Evolutionary conservation across 306 rosid genomes (phyloP).

Genomic region (Cicer pinnatifidum): DNA sequence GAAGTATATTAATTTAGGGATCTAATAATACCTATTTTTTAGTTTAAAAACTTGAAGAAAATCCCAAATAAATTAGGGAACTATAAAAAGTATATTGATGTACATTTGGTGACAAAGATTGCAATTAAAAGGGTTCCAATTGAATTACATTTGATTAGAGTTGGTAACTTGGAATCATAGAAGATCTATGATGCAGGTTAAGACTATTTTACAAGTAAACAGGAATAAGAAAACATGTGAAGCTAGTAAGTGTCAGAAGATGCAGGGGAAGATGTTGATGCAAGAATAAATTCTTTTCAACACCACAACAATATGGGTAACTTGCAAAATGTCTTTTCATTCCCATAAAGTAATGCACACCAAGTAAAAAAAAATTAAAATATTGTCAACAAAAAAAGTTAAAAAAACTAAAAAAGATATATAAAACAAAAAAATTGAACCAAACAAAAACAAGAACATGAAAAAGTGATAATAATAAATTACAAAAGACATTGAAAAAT

Average conservation of each 20-base stretch:
- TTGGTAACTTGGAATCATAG: background rate
- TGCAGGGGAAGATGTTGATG: slow-evolving; percentile 3
- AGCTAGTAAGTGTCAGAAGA: background rate
- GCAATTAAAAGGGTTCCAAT: too few species aligned
- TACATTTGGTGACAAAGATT: too few species aligned
- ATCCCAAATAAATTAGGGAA: too few species aligned
- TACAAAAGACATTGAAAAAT: slow-evolving; percentile 5
- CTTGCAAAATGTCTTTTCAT: slow-evolving; percentile 44
- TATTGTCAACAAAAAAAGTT: too few species aligned
- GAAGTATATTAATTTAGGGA: too few species aligned
- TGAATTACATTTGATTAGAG: background rate
- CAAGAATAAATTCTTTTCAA: slow-evolving; percentile 45
- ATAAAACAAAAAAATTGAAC: background rate
- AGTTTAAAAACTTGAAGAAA: too few species aligned
- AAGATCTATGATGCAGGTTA: background rate
- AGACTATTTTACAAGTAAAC: slow-evolving; percentile 15
- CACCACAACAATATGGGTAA: slow-evolving; percentile 23
- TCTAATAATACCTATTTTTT: too few species aligned
- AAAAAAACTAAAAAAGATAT: too few species aligned
- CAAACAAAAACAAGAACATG: background rate
- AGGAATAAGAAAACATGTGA: slow-evolving; percentile 38
- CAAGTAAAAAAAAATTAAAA: slow-evolving; percentile 3
- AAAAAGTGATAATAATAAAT: background rate
- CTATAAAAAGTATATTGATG: too few species aligned
- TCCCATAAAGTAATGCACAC: slow-evolving; percentile 35